These are phyloP conservation scores for Penicillium crustosum DNA, from an alignment of 2,329 filamentous ascomycete species.

Conservation along the genomic window DNA sequence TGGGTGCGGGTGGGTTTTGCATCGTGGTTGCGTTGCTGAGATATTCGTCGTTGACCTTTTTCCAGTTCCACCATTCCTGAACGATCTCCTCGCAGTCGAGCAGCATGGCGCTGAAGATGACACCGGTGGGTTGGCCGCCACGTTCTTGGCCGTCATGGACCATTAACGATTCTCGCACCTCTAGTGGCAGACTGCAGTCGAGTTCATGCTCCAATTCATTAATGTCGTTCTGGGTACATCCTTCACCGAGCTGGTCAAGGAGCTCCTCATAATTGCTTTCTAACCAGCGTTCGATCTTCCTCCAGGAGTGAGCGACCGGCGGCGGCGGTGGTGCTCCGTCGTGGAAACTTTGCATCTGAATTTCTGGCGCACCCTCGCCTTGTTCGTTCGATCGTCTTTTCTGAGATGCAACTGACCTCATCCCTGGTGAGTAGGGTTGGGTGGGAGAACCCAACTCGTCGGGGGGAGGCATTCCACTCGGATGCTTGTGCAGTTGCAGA, in stretches of 20 bases:
- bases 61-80: conserved; percentile 97
- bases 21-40: conserved; percentile 59
- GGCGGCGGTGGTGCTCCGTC: conserved; percentile 89
- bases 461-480: conserved; percentile 62
- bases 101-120: conserved; percentile 92
- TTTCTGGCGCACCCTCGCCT: conserved; percentile 75
- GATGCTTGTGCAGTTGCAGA: conserved; percentile 58
- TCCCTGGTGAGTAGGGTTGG: conserved; percentile 84
- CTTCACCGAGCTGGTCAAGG: conserved; percentile 88
- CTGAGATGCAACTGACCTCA: conserved; percentile 73
- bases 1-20: conserved; percentile 63
- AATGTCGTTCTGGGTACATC: conserved; percentile 87
- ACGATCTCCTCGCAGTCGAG: conserved; percentile 98
- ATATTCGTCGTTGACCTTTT: conserved; percentile 86
- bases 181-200: conserved; percentile 88
- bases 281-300: conserved; percentile 87
- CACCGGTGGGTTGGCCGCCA: conserved; percentile 83
- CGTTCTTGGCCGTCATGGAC: conserved; percentile 97
- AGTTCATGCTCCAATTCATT: conserved; percentile 96
- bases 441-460: conserved; percentile 56
- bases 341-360: conserved; percentile 93
- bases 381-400: conserved; percentile 59
- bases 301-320: conserved; percentile 86
- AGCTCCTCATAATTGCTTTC: conserved; percentile 95
- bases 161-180: conserved; percentile 87